Conservation (phyloP, 2,329 filamentous ascomycete species). For the Pyricularia sp. region DNA sequence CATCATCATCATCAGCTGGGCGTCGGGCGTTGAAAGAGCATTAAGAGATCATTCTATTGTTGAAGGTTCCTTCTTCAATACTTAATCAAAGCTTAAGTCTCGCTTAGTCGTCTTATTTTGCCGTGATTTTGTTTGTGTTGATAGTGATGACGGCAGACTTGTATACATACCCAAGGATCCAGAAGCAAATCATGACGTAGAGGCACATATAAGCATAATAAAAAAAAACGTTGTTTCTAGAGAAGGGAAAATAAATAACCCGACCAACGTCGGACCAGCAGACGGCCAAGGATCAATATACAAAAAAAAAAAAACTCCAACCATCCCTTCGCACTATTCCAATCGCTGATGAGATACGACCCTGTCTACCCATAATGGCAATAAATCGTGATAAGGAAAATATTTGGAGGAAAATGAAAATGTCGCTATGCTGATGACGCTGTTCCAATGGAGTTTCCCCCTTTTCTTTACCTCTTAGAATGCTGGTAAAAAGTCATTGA, state of each 20-base stretch:
- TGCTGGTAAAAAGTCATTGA: background rate
- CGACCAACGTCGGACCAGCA: no score
- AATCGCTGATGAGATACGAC: background rate
- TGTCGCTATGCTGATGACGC: background rate
- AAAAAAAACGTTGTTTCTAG: no score
- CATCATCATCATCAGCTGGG: background rate
- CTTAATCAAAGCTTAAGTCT: background rate
- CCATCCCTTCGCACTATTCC: background rate
- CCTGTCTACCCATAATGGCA: background rate
- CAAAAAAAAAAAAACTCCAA: background rate
- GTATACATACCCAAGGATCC: background rate
- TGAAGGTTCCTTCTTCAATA: background rate
- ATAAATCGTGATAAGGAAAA: background rate
- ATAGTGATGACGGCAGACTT: background rate
- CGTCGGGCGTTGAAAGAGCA: background rate
- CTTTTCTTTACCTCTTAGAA: conserved; percentile 7
- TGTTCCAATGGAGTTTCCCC: background rate
- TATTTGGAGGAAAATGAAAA: background rate
- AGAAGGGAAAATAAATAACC: no score
- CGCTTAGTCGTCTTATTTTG: background rate
- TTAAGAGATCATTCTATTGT: background rate
- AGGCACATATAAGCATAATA: background rate
- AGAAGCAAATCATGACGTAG: background rate
- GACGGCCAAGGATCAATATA: background rate
- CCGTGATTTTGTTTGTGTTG: background rate